A percentile compares a stretch with the other conserved stretches of the same genome.
These are phyloP conservation scores for Rhodotorula babjevae DNA, from an alignment of 768 basidiomycete species.

Conservation along the genomic window DNA sequence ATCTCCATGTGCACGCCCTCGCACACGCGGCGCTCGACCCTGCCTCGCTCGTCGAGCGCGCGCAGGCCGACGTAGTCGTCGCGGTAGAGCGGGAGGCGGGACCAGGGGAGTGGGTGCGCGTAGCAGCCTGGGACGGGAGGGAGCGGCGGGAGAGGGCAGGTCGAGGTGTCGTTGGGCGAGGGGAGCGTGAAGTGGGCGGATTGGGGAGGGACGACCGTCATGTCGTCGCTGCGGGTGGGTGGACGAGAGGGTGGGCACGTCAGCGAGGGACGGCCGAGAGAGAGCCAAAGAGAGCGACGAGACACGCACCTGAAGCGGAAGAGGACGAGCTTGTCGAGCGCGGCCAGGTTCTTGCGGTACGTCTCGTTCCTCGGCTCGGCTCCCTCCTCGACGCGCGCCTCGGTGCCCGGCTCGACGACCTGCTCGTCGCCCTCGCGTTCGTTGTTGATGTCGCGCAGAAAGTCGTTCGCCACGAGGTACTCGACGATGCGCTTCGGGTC, in stretches of 20 bases:
- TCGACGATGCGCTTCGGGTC: slow-evolving; percentile 48
- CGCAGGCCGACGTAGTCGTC: slow-evolving; percentile 44
- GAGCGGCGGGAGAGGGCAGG: slow-evolving; percentile 5
- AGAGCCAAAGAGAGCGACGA: not conserved
- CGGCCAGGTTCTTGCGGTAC: slow-evolving; percentile 37
- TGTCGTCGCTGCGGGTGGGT: slow-evolving; percentile 26
- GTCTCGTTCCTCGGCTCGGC: slow-evolving; percentile 29
- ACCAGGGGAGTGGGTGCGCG: slow-evolving; percentile 22
- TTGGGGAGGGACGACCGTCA: slow-evolving; percentile 38
- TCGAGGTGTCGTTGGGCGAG: slow-evolving; percentile 5
- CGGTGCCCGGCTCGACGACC: not conserved
- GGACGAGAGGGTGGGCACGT: not conserved
- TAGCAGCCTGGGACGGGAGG: slow-evolving; percentile 19
- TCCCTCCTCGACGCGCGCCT: not conserved
- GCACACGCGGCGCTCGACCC: slow-evolving; percentile 34
- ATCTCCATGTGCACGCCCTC: slow-evolving; percentile 45
- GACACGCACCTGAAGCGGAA: slow-evolving; percentile 40
- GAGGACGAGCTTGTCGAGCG: slow-evolving; percentile 40
- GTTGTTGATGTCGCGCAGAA: slow-evolving; percentile 48
- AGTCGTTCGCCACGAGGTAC: slow-evolving; percentile 45
- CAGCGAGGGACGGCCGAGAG: not conserved
- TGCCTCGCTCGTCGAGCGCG: slow-evolving; percentile 32
- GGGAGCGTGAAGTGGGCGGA: slow-evolving; percentile 42
- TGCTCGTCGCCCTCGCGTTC: slow-evolving; percentile 42
- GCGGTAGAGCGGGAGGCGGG: slow-evolving; percentile 39